A percentile compares a stretch with the other conserved stretches of the same genome.
Evolutionary conservation across 2,329 filamentous ascomycete species (phyloP).

Genomic region (Chaetomium sp.): DNA sequence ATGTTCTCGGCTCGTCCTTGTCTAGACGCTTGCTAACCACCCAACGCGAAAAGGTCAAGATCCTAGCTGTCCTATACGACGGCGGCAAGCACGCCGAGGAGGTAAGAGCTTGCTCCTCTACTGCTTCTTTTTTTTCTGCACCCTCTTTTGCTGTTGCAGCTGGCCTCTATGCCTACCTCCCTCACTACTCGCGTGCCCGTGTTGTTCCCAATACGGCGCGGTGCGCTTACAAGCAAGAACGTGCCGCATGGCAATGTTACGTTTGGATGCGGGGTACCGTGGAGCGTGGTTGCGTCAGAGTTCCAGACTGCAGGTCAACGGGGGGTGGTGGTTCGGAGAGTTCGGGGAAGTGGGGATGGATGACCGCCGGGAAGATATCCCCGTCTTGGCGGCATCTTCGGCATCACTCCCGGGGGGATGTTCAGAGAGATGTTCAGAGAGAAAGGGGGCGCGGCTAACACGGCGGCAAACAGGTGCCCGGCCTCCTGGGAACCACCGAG

Average conservation of each 20-base stretch:
- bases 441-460: constrained; percentile 10
- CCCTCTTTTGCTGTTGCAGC: no score
- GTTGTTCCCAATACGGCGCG: neutral
- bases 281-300: constrained; percentile 8
- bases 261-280: constrained; percentile 22
- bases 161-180: neutral
- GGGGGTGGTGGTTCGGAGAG: neutral
- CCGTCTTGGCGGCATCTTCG: neutral
- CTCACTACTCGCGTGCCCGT: constrained; percentile 8
- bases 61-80: constrained; percentile 92
- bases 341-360: constrained; percentile 10
- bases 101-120: constrained; percentile 52
- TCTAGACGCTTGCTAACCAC: constrained; percentile 56
- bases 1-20: neutral
- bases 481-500: constrained; percentile 91
- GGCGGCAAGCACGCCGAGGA: constrained; percentile 85
- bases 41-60: constrained; percentile 75
- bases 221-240: neutral
- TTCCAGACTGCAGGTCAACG: neutral
- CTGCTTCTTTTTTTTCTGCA: constrained; percentile 20
- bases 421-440: neutral
- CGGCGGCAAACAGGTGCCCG: constrained; percentile 61
- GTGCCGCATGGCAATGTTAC: constrained; percentile 1
- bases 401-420: neutral
- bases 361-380: neutral